These are phyloP conservation scores for Fusarium tanahbumbuense DNA, from an alignment of 2,329 filamentous ascomycete species.

Conservation along the genomic window DNA sequence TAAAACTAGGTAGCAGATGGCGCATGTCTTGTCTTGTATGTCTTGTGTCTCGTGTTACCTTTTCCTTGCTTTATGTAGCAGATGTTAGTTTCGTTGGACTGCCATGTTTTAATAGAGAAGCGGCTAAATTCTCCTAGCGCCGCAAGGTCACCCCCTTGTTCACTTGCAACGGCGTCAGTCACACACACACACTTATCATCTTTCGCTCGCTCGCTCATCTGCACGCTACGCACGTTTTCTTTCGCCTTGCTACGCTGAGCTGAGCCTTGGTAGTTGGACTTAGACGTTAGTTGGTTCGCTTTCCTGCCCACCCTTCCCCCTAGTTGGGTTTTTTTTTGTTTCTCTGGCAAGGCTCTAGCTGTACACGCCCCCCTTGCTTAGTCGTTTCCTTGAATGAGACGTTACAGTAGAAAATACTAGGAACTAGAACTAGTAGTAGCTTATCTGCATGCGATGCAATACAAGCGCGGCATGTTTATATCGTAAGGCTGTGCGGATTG, in stretches of 20 bases:
- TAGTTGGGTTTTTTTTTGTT: conserved; percentile 17
- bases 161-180: conserved; percentile 43
- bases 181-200: conserved; percentile 38
- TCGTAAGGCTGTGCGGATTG: conserved; percentile 11
- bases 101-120: conserved; percentile 8
- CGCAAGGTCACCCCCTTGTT: conserved; percentile 41
- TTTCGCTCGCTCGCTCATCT: conserved; percentile 7
- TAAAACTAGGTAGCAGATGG: neutral
- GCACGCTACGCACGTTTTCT: conserved; percentile 25
- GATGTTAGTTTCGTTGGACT: neutral
- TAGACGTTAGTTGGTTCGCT: conserved; percentile 29
- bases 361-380: conserved; percentile 39
- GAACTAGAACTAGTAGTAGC: conserved; percentile 23
- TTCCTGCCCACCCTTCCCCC: conserved; percentile 9
- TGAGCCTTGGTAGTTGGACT: conserved; percentile 11
- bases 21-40: conserved; percentile 3
- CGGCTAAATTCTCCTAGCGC: conserved; percentile 49
- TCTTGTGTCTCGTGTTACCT: conserved; percentile 23
- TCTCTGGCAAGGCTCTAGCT: neutral
- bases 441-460: conserved; percentile 19
- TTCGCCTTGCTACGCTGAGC: conserved; percentile 17
- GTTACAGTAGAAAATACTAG: conserved; percentile 14
- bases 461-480: neutral
- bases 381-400: conserved; percentile 11
- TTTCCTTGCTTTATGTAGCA: neutral